Percentiles rank a stretch among this genome's conserved stretches.
These are phyloP conservation scores for Rhodotorula sp. DNA, from an alignment of 1,284 basidiomycete genomes.

Conservation along the genomic window DNA sequence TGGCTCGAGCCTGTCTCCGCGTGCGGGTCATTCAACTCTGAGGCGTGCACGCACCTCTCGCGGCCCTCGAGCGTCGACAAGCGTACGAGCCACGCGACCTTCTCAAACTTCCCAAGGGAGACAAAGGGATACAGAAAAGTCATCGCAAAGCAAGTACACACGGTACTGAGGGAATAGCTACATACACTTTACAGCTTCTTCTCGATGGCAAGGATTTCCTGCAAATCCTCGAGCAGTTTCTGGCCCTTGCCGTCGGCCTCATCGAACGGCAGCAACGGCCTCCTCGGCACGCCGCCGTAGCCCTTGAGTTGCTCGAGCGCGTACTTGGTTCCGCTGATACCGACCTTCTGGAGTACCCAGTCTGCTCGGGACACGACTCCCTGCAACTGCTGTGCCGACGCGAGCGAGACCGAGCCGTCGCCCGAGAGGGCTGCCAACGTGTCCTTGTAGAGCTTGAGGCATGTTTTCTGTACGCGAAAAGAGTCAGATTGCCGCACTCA, in stretches of 20 bases:
- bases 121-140: background rate
- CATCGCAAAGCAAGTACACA: background rate
- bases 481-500: background rate
- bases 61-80: background rate
- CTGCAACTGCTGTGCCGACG: constrained; percentile 14
- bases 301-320: constrained; percentile 19
- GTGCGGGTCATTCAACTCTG: no score
- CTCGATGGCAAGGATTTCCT: constrained; percentile 28
- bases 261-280: constrained; percentile 31
- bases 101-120: background rate
- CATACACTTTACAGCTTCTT: constrained; percentile 9
- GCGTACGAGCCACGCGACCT: background rate
- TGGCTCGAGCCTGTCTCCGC: no score
- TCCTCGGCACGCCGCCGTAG: constrained; percentile 30
- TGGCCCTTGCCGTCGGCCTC: constrained; percentile 21
- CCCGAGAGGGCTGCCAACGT: constrained; percentile 29
- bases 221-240: constrained; percentile 25
- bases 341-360: constrained; percentile 30
- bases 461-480: constrained; percentile 25
- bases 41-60: background rate
- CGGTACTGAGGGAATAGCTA: background rate
- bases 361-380: constrained; percentile 30
- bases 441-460: constrained; percentile 29
- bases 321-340: constrained; percentile 31
- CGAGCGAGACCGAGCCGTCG: background rate